These are phyloP conservation scores for grape (Vitis vinifera) DNA, from an alignment of 164 flowering plant genomes.

Conservation along the genomic window DNA sequence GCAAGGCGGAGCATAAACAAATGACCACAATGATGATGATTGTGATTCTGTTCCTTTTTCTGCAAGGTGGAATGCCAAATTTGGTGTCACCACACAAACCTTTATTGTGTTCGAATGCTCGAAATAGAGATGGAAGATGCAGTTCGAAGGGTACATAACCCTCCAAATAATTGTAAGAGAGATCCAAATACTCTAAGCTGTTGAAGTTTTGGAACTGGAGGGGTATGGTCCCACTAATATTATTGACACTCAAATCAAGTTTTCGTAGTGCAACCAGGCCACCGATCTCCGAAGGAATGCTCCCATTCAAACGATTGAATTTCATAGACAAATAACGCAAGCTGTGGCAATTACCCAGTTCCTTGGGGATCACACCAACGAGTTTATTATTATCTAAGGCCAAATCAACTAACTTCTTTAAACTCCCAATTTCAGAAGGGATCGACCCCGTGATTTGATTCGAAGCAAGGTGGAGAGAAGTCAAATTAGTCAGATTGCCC, in stretches of 20 bases:
- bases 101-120: not conserved
- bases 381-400: too few relatives aligned
- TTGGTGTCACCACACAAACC: not conserved
- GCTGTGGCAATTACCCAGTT: not conserved
- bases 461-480: too few relatives aligned
- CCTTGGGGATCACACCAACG: not conserved
- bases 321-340: not conserved
- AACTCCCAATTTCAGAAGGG: not conserved
- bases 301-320: not conserved
- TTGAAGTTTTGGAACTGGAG: not conserved
- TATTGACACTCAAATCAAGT: not conserved
- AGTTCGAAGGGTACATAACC: not conserved
- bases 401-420: too few relatives aligned
- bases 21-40: too few relatives aligned
- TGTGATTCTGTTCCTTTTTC: too few relatives aligned
- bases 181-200: too few relatives aligned
- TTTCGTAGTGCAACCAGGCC: not conserved
- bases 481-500: too few relatives aligned
- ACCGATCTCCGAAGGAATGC: too few relatives aligned
- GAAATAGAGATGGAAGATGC: not conserved
- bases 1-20: too few relatives aligned
- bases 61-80: not conserved
- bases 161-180: not conserved
- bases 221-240: conserved; percentile 1
- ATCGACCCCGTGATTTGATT: not conserved